These are phyloP conservation scores for Beta macrorhiza DNA, from an alignment of 179 eudicot species.

Conservation along the genomic window DNA sequence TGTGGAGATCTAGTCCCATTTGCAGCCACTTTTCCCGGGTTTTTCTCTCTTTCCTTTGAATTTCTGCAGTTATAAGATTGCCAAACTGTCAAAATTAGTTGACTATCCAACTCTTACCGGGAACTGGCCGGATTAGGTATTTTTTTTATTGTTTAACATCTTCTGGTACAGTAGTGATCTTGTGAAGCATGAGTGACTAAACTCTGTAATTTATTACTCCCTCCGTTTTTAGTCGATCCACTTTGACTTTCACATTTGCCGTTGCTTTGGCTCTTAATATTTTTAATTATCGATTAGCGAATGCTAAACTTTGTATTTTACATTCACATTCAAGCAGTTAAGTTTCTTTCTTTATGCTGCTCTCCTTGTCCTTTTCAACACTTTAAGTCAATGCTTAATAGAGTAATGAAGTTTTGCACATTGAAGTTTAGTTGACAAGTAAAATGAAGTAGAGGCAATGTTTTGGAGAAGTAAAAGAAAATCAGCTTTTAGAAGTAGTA, in stretches of 20 bases:
- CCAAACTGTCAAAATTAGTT: not conserved
- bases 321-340: not conserved
- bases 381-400: not conserved
- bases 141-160: not conserved
- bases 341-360: not conserved
- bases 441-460: too few relatives aligned
- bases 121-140: not conserved
- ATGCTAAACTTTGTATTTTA: not conserved
- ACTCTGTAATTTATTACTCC: not conserved
- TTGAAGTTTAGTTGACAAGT: not conserved
- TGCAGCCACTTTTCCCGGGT: not conserved
- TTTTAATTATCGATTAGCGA: too few relatives aligned
- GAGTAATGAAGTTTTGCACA: not conserved
- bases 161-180: not conserved
- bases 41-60: constrained; percentile 2
- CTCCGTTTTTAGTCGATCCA: too few relatives aligned
- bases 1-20: not conserved
- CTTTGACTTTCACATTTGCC: too few relatives aligned
- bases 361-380: not conserved
- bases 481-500: too few relatives aligned
- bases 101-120: not conserved
- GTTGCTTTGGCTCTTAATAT: too few relatives aligned
- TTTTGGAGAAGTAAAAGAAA: too few relatives aligned
- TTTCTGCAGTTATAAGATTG: not conserved
- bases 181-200: not conserved